These are phyloP conservation scores for Saraca asoca DNA, from an alignment of 331 rosid genomes.

Conservation along the genomic window DNA sequence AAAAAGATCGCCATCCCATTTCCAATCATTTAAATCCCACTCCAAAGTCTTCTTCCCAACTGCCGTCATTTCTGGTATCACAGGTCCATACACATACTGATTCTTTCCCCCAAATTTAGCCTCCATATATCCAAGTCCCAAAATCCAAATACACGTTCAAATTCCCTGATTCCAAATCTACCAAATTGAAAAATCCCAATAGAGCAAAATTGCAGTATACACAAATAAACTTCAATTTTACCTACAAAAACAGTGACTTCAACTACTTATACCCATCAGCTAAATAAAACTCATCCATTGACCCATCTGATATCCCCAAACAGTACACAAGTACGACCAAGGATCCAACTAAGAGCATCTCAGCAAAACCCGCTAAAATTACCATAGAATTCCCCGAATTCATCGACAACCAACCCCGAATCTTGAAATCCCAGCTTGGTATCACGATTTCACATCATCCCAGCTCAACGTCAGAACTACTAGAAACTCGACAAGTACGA, in stretches of 20 bases:
- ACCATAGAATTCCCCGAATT: constrained; percentile 1
- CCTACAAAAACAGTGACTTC: constrained; percentile 10
- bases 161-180: constrained; percentile 46
- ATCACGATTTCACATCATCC: constrained; percentile 28
- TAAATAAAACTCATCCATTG: not conserved
- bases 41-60: constrained; percentile 67
- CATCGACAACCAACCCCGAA: constrained; percentile 28
- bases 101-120: constrained; percentile 57
- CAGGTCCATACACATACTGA: constrained; percentile 51
- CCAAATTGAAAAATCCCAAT: constrained; percentile 24
- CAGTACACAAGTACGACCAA: constrained; percentile 29
- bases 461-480: constrained; percentile 15
- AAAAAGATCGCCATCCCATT: constrained; percentile 87
- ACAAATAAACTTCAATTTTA: constrained; percentile 26
- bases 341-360: constrained; percentile 43
- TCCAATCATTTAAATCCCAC: constrained; percentile 82
- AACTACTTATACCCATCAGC: constrained; percentile 19
- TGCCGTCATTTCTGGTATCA: constrained; percentile 56
- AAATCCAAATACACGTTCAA: not conserved
- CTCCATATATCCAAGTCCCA: constrained; percentile 51
- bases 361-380: constrained; percentile 5
- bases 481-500: not conserved
- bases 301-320: not conserved
- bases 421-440: constrained; percentile 31
- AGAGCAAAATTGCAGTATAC: constrained; percentile 17